Evolutionary conservation across 768 basidiomycete species (phyloP).

Genomic region (Pisolithus orientalis): DNA sequence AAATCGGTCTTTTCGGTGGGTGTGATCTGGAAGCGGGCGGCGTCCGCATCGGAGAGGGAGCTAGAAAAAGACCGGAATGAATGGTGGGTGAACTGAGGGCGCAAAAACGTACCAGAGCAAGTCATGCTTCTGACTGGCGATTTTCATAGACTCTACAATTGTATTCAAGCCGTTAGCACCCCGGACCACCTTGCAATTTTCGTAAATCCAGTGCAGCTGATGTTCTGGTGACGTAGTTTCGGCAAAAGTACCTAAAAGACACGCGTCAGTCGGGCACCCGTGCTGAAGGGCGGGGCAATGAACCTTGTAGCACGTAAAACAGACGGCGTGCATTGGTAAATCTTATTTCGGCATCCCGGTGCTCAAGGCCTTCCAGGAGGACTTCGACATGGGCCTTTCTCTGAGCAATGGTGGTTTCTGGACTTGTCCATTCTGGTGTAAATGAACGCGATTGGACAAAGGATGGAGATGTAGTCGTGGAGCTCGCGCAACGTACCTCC

Average conservation of each 20-base stretch:
- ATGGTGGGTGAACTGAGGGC: not conserved
- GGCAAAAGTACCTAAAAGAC: slow-evolving; percentile 69
- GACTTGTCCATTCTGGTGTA: slow-evolving; percentile 68
- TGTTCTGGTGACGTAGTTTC: slow-evolving; percentile 91
- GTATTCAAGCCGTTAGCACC: slow-evolving; percentile 75
- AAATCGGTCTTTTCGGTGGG: slow-evolving; percentile 67
- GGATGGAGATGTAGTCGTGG: not conserved
- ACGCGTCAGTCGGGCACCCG: slow-evolving; percentile 7
- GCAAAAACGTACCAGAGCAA: slow-evolving; percentile 53
- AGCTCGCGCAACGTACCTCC: slow-evolving; percentile 46
- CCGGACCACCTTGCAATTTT: slow-evolving; percentile 85
- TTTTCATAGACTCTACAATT: slow-evolving; percentile 85
- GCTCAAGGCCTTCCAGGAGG: slow-evolving; percentile 83
- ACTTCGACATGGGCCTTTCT: slow-evolving; percentile 72
- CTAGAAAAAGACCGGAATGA: slow-evolving; percentile 32
- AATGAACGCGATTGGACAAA: not conserved
- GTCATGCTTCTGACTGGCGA: slow-evolving; percentile 84
- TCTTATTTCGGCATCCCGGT: slow-evolving; percentile 75
- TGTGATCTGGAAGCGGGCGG: slow-evolving; percentile 63
- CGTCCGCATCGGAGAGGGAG: slow-evolving; percentile 69
- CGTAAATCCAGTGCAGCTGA: slow-evolving; percentile 92
- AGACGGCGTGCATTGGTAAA: slow-evolving; percentile 83
- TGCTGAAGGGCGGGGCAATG: not conserved
- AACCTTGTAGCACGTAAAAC: slow-evolving; percentile 91
- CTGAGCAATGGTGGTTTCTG: slow-evolving; percentile 44